phyloP scores from a whole-genome alignment of 352 stramenopile genomes.

The Aphanomyces stellatus region DNA sequence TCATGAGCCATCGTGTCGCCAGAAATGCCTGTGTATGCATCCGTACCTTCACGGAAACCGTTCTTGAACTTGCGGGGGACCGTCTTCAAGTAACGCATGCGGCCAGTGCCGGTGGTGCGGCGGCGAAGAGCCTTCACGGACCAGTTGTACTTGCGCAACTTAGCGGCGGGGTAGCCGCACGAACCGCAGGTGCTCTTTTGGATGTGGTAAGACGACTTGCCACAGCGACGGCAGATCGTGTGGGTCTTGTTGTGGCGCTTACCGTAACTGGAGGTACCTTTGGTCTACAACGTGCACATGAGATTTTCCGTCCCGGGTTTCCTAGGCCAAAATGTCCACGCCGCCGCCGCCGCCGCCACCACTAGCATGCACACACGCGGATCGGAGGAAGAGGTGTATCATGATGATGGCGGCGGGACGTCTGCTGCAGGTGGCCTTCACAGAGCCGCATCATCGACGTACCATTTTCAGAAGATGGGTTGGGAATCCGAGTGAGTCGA shows the following conservation, averaged over 20 bases:
- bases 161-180: conserved; percentile 97
- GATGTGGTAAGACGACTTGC: conserved; percentile 98
- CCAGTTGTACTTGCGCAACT: conserved; percentile 98
- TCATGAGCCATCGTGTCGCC: background rate
- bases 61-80: conserved; percentile 99
- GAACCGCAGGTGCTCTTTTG: conserved; percentile 99
- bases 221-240: conserved; percentile 98
- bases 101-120: conserved; percentile 93
- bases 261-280: conserved; percentile 99
- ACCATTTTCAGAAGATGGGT: conserved; percentile 21
- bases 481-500: conserved; percentile 19
- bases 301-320: too few species aligned
- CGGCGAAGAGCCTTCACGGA: conserved; percentile 96
- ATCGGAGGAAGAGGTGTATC: too few species aligned
- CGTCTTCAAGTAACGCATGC: conserved; percentile 98
- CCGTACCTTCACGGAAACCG: conserved; percentile 96
- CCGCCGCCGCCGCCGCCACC: too few species aligned
- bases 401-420: too few species aligned
- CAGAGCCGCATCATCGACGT: background rate
- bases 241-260: conserved; percentile 99
- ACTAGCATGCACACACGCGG: too few species aligned
- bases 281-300: too few species aligned
- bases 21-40: background rate
- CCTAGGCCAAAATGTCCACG: too few species aligned
- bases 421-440: background rate